A percentile compares a stretch with the other conserved stretches of the same genome.
These are phyloP conservation scores for Jackrogersella minutella DNA, from an alignment of 495 filamentous ascomycete species.

Conservation along the genomic window DNA sequence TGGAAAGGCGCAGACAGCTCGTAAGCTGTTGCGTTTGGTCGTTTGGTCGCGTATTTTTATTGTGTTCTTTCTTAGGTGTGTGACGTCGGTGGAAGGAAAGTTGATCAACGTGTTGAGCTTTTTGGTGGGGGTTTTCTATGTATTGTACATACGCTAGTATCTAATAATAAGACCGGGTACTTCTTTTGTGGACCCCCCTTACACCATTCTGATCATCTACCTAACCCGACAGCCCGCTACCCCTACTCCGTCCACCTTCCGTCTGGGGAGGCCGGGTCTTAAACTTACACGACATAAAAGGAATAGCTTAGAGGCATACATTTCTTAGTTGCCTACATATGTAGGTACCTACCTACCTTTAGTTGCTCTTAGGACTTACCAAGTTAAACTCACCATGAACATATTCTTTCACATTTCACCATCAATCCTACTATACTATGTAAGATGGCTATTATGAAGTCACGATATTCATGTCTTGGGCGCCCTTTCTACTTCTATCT, in stretches of 20 bases:
- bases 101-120: slow-evolving; percentile 15
- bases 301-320: too few species aligned
- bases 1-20: slow-evolving; percentile 27
- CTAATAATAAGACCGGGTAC: too few species aligned
- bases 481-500: slow-evolving; percentile 56
- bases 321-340: too few species aligned
- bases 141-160: too few species aligned
- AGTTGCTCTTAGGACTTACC: too few species aligned
- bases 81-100: slow-evolving; percentile 49
- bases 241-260: background rate
- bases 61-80: too few species aligned
- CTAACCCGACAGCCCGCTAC: too few species aligned
- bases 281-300: too few species aligned
- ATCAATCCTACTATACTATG: background rate
- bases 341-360: too few species aligned
- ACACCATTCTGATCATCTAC: too few species aligned
- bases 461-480: slow-evolving; percentile 31
- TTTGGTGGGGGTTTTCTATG: slow-evolving; percentile 27
- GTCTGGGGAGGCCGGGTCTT: background rate
- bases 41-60: slow-evolving; percentile 8
- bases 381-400: background rate
- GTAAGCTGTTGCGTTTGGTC: slow-evolving; percentile 39
- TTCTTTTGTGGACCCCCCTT: too few species aligned
- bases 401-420: background rate
- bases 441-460: slow-evolving; percentile 22